Conservation (phyloP, 2,329 filamentous ascomycete species). For the Talaromyces islandicus region DNA sequence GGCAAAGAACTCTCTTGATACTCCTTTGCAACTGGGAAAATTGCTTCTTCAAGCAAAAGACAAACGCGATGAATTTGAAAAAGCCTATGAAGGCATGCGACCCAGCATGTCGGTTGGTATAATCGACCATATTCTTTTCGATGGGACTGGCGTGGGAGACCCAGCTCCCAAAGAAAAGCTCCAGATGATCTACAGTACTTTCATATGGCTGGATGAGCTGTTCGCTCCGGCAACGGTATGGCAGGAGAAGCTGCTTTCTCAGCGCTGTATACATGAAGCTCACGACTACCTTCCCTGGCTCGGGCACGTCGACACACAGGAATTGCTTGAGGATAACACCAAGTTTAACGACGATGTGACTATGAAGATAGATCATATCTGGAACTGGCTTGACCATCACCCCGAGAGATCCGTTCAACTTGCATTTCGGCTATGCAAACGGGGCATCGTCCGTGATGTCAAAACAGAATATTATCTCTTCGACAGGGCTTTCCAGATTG, state of each 20-base stretch:
- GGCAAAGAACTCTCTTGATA: background rate
- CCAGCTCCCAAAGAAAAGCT: background rate
- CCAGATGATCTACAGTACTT: background rate
- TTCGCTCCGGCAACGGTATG: background rate
- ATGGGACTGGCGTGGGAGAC: background rate
- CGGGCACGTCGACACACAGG: background rate
- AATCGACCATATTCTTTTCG: conserved; percentile 1
- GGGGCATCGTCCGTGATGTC: background rate
- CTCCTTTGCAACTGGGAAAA: background rate
- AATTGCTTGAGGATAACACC: background rate
- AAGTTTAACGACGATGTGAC: background rate
- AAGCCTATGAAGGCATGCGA: background rate
- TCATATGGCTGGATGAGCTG: conserved; percentile 4
- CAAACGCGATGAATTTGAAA: background rate
- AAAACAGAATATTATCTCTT: conserved; percentile 1
- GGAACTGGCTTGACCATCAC: background rate
- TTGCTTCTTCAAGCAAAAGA: background rate
- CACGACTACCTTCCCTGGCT: background rate
- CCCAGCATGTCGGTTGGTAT: background rate
- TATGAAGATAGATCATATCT: background rate
- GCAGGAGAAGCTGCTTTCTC: background rate
- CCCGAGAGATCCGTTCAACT: background rate
- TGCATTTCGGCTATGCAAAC: background rate
- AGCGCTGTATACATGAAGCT: background rate
- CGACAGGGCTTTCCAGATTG: background rate